phyloP scores from a whole-genome alignment of 305 asterid species.

The Rubia peregrina region DNA sequence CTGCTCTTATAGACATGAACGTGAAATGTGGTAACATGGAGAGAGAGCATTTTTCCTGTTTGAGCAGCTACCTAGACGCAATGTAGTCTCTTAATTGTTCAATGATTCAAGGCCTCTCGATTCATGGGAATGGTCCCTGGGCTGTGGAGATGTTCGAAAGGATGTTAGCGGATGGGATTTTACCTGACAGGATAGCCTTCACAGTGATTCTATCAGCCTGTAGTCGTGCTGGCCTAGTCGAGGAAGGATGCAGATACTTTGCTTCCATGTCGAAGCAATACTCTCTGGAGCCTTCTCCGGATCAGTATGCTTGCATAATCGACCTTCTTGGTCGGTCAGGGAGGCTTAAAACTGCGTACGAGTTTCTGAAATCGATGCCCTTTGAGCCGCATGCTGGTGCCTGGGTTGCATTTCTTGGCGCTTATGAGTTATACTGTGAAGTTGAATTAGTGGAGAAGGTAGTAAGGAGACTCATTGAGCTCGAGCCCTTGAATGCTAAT shows the following conservation, averaged over 20 bases:
- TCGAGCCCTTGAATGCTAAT: slow-evolving; percentile 55
- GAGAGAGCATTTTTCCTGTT: slow-evolving; percentile 41
- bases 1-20: slow-evolving; percentile 72
- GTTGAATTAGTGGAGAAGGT: slow-evolving; percentile 46
- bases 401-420: slow-evolving; percentile 85
- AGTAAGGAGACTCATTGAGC: slow-evolving; percentile 45
- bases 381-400: slow-evolving; percentile 61
- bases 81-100: slow-evolving; percentile 59
- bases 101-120: slow-evolving; percentile 64
- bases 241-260: slow-evolving; percentile 49
- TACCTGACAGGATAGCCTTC: slow-evolving; percentile 67
- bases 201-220: slow-evolving; percentile 61
- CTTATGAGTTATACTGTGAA: slow-evolving; percentile 52
- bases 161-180: slow-evolving; percentile 58
- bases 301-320: slow-evolving; percentile 68
- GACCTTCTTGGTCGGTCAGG: slow-evolving; percentile 74
- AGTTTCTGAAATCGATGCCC: slow-evolving; percentile 48
- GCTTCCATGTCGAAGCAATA: slow-evolving; percentile 37
- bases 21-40: slow-evolving; percentile 72
- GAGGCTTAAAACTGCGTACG: slow-evolving; percentile 57
- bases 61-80: slow-evolving; percentile 48
- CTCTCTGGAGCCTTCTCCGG: slow-evolving; percentile 47
- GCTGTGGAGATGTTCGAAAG: slow-evolving; percentile 49
- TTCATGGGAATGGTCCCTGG: slow-evolving; percentile 43
- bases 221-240: slow-evolving; percentile 49